Percentiles rank a stretch among this genome's conserved stretches.
Evolutionary conservation across 2,329 filamentous ascomycete species (phyloP).

Genomic region (Colletotrichum sp.): DNA sequence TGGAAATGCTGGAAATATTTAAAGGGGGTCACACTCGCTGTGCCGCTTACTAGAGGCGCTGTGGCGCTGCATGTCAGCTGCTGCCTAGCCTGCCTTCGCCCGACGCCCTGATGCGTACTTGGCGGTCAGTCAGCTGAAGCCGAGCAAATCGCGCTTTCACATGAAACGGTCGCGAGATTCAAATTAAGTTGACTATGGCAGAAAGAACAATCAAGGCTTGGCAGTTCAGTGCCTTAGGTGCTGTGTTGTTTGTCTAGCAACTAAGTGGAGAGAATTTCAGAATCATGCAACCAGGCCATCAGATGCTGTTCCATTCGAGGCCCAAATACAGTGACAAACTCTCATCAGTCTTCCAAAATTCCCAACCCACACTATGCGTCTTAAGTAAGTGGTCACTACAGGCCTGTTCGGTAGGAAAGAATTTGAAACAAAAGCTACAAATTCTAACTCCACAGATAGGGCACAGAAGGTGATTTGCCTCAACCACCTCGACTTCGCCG

Average conservation of each 20-base stretch:
- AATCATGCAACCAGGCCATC: neutral
- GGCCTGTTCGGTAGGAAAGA: neutral
- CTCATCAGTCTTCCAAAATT: neutral
- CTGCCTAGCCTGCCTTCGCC: neutral
- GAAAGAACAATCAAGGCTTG: neutral
- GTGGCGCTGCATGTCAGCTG: neutral
- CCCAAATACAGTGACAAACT: neutral
- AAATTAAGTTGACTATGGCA: neutral
- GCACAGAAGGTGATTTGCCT: neutral
- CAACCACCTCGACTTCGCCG: neutral
- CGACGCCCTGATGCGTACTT: neutral
- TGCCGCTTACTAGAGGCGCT: neutral
- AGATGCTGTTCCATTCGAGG: neutral
- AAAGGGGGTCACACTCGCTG: neutral
- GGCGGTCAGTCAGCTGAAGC: neutral
- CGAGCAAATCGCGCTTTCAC: neutral
- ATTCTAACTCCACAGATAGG: neutral
- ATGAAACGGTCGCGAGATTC: neutral
- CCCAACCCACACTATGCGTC: neutral
- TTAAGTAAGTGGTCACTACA: neutral
- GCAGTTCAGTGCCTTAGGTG: neutral
- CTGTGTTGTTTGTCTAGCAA: no score
- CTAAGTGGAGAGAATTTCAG: neutral
- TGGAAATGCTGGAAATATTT: neutral
- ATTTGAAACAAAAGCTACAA: neutral